Conservation (phyloP, 495 filamentous ascomycete genomes). For the Platismatia glauca region DNA sequence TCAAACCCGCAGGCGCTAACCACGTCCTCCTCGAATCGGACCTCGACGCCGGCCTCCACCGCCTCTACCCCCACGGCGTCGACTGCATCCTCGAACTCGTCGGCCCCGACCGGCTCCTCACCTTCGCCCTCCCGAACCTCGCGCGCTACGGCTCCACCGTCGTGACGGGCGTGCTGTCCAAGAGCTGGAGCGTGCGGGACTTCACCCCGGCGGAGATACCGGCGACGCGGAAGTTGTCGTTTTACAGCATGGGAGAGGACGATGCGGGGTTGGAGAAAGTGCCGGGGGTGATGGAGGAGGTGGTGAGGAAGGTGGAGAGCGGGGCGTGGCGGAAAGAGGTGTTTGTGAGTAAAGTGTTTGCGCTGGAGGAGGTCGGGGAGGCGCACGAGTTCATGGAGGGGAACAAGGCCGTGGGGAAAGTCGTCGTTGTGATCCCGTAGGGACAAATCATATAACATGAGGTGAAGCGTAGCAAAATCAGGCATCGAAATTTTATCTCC, state of each 20-base stretch:
- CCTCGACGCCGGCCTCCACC: neutral
- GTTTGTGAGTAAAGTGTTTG: neutral
- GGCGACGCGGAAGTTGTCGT: neutral
- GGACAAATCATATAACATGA: too few relatives aligned
- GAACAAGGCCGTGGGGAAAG: neutral
- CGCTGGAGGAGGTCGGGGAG: neutral
- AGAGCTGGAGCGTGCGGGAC: neutral
- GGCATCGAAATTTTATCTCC: too few relatives aligned
- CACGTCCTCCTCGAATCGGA: neutral
- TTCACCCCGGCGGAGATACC: neutral
- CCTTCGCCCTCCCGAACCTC: neutral
- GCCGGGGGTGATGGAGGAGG: neutral
- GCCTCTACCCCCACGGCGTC: neutral
- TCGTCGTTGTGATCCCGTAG: neutral
- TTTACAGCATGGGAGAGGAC: neutral
- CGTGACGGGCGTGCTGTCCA: neutral
- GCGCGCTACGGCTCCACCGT: neutral
- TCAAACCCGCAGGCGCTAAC: neutral
- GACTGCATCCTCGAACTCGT: slow-evolving; percentile 1
- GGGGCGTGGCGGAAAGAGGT: neutral
- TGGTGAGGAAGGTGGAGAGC: neutral
- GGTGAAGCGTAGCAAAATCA: neutral
- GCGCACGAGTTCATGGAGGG: neutral
- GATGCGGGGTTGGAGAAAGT: neutral
- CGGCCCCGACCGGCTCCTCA: neutral